phyloP scores from a whole-genome alignment of 345 rosid species.

The Barbarea vulgaris region DNA sequence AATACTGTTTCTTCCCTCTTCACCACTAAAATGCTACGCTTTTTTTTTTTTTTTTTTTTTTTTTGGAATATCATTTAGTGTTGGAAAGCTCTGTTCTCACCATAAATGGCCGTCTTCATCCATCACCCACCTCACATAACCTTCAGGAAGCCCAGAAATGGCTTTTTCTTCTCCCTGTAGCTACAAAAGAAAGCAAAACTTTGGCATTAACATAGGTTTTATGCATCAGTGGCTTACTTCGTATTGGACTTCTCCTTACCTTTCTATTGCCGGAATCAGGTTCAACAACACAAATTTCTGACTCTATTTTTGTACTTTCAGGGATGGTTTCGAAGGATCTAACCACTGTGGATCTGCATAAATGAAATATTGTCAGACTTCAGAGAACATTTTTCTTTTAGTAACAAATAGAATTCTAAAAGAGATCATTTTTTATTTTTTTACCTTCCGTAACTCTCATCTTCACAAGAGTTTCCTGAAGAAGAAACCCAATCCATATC shows the following conservation, averaged over 20 bases:
- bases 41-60: neutral
- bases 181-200: neutral
- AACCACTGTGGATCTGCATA: constrained; percentile 63
- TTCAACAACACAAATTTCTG: constrained; percentile 49
- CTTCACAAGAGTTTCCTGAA: constrained; percentile 87
- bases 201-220: neutral
- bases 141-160: constrained; percentile 46
- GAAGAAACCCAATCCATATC: constrained; percentile 92
- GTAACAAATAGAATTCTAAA: neutral
- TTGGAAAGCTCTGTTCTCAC: constrained; percentile 22
- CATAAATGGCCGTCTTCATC: constrained; percentile 52
- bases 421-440: neutral
- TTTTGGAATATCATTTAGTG: neutral
- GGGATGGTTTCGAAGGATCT: constrained; percentile 57
- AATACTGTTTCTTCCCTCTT: constrained; percentile 21
- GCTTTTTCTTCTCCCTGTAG: constrained; percentile 50
- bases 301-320: constrained; percentile 45
- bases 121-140: constrained; percentile 69
- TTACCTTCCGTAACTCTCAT: constrained; percentile 73
- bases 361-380: neutral
- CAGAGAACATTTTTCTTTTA: neutral
- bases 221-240: constrained; percentile 8
- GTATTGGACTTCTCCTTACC: constrained; percentile 45
- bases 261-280: constrained; percentile 46
- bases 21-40: constrained; percentile 23